phyloP scores from a whole-genome alignment of 176 grass and related monocot genomes.

The Juncus effusus region DNA sequence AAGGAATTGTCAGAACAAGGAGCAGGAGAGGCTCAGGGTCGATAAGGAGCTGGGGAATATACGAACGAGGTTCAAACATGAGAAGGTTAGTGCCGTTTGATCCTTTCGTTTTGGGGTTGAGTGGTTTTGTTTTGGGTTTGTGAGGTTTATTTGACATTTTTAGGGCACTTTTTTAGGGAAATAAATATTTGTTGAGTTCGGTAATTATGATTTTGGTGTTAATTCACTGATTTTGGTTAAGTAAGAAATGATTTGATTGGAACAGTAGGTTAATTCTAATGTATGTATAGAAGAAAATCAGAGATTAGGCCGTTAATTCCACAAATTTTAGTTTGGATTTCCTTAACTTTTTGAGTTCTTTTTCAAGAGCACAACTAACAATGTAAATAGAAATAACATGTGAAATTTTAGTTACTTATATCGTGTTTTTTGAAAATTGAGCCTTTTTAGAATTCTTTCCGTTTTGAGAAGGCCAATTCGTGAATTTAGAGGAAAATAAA shows the following conservation, averaged over 20 bases:
- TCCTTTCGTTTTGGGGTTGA: not conserved
- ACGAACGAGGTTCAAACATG: slow-evolving; percentile 88
- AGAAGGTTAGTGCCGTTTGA: slow-evolving; percentile 45
- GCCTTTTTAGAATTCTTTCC: not conserved
- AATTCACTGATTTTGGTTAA: not conserved
- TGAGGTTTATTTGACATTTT: slow-evolving; percentile 27
- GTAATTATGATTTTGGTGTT: not conserved
- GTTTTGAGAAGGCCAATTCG: not conserved
- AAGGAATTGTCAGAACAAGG: slow-evolving; percentile 99
- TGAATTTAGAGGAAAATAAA: not conserved
- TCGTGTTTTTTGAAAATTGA: not conserved
- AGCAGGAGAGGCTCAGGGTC: slow-evolving; percentile 96
- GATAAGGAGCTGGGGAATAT: slow-evolving; percentile 99
- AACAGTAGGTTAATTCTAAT: not conserved
- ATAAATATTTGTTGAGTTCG: not conserved
- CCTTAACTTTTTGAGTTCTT: not conserved
- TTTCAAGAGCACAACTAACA: not conserved
- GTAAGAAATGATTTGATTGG: slow-evolving; percentile 6
- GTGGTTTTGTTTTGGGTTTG: not conserved
- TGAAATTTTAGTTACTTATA: not conserved
- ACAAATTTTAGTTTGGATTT: too few species aligned
- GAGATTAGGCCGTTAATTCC: too few species aligned
- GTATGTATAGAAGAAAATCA: too few species aligned
- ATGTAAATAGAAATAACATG: slow-evolving; percentile 1
- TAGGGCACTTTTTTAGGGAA: not conserved